Evolutionary conservation across 192 early-diverging fungal species (phyloP), one percentile per base, ranked within the genome.

Genomic region (Oehlia diaphana): DNA sequence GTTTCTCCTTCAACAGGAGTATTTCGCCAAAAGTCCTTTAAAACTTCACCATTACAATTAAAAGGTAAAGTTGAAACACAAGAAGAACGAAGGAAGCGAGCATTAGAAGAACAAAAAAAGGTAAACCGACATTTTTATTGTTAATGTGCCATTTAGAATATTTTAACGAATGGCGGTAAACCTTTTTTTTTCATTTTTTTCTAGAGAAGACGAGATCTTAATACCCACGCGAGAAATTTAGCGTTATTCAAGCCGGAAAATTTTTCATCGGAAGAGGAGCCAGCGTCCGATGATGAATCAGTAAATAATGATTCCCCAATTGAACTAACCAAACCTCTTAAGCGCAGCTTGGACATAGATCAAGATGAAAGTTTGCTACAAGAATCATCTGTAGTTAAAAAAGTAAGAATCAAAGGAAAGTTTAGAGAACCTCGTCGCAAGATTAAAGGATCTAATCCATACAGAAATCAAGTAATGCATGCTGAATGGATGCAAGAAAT

Each of bases 401-500:
- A 65, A 63, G 26, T 26, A 16, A 67, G 28, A 50, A 21, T 61
- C 21, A 64, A 74, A 53, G 64, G 37, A 23, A 83, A 71, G 63
- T 80, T 74, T 73, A 83, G 78, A 78, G 72, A 31, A 80, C 53
- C 9, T 67, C 63, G 2, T 66, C 85, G 53, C 73, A 87, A 35
- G 23, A 28, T 23, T 21, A 74, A 58, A 86, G 44, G 67, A 84
- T 81, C 62, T 81, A 83, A 88, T 50, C 81, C 82, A 21, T 85
- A 84, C 79, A 84, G 82, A 86, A 82, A 90, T 78, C 88, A 89
- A 72, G 76, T 90, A 26, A 90, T 90, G 89, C 86, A 85, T 71
- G 88, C 88, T 13, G 89, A 90, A 76, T 74, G 81, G 53, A 80
- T 90, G 81, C 69, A 81, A 19, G 84, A 85, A 31, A 82, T 90